These are phyloP conservation scores for Dacryopinax spathularia DNA, from an alignment of 768 basidiomycete species.

Conservation along the genomic window DNA sequence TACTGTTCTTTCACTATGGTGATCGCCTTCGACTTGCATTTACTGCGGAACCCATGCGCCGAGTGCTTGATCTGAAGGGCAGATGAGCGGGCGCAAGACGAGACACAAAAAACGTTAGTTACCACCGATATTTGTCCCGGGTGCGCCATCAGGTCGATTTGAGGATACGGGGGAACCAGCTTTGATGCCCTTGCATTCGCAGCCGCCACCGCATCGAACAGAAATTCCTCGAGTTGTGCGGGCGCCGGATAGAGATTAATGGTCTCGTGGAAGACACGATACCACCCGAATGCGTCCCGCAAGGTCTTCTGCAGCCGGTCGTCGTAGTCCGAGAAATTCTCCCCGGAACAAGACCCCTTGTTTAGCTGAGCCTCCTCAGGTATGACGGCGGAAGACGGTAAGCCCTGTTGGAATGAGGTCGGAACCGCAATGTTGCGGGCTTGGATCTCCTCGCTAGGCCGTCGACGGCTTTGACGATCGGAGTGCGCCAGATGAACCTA, in stretches of 20 bases:
- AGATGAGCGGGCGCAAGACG: not conserved
- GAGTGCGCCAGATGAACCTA: too few species aligned
- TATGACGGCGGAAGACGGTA: too few species aligned
- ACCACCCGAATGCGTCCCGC: too few species aligned
- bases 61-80: not conserved
- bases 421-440: too few species aligned
- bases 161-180: not conserved
- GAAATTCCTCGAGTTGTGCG: not conserved
- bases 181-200: not conserved
- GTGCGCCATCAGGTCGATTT: not conserved
- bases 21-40: not conserved
- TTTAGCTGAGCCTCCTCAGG: too few species aligned
- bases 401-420: too few species aligned
- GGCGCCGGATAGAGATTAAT: not conserved
- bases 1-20: not conserved
- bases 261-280: not conserved
- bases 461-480: too few species aligned
- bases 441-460: too few species aligned
- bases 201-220: not conserved
- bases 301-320: too few species aligned
- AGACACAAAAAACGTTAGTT: not conserved
- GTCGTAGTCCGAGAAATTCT: too few species aligned
- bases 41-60: not conserved
- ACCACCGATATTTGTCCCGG: not conserved
- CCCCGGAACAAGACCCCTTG: too few species aligned